Evolutionary conservation across 768 basidiomycete species (phyloP).

Genomic region (Chalciporus piperatus): DNA sequence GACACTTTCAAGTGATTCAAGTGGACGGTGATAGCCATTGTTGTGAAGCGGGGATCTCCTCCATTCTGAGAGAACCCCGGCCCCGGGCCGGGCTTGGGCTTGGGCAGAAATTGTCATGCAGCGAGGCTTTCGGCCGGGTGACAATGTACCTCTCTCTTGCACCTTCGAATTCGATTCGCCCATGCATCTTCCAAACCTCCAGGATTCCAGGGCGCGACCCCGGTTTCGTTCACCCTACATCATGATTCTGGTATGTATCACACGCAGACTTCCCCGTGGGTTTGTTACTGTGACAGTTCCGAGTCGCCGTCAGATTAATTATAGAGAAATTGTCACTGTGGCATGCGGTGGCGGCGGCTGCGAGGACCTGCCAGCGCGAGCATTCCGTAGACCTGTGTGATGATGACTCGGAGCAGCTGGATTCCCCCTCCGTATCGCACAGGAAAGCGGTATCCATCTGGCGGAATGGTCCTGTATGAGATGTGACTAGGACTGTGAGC

Average conservation of each 20-base stretch:
- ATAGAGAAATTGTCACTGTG: not conserved
- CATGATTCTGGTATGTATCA: no score
- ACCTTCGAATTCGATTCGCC: no score
- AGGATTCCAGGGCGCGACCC: not conserved
- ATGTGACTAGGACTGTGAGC: not conserved
- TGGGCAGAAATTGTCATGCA: no score
- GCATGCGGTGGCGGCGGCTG: slow-evolving; percentile 26
- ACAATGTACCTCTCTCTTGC: no score
- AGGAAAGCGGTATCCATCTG: not conserved
- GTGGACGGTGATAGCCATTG: no score
- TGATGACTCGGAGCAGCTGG: not conserved
- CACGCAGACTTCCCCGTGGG: not conserved
- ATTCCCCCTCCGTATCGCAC: slow-evolving; percentile 3
- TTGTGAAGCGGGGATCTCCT: no score
- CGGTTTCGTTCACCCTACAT: not conserved
- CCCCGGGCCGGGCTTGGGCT: no score
- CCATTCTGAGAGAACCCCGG: no score
- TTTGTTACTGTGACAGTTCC: no score
- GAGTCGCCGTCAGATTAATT: no score
- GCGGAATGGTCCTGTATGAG: not conserved
- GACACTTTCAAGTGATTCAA: no score
- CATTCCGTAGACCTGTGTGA: not conserved
- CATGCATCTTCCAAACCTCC: not conserved
- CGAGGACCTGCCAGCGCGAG: slow-evolving; percentile 11
- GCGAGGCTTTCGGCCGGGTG: no score